These are phyloP conservation scores for Hypoxylon rubiginosum DNA, from an alignment of 2,329 filamentous ascomycete genomes.

Conservation along the genomic window DNA sequence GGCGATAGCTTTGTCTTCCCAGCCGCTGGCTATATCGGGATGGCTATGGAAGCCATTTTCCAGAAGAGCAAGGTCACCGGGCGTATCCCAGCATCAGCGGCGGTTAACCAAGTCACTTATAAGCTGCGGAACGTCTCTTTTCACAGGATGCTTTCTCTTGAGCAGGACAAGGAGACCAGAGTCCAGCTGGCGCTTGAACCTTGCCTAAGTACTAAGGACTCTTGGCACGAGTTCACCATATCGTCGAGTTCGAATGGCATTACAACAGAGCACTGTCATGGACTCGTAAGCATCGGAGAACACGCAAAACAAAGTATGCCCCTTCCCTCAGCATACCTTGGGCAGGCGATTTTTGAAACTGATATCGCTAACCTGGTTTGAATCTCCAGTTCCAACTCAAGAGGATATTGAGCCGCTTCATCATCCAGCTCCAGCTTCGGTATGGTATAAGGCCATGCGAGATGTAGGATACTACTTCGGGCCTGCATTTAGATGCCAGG, in stretches of 20 bases:
- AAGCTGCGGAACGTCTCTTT: slow-evolving; percentile 39
- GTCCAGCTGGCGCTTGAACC: slow-evolving; percentile 7
- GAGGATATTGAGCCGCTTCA: slow-evolving; percentile 8
- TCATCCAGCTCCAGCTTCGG: background rate
- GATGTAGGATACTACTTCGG: slow-evolving; percentile 48
- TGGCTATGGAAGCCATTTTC: slow-evolving; percentile 46
- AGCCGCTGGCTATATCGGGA: slow-evolving; percentile 53
- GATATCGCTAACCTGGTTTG: background rate
- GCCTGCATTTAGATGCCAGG: slow-evolving; percentile 27
- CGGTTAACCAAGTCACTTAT: slow-evolving; percentile 20
- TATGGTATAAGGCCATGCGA: slow-evolving; percentile 48
- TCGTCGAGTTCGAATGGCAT: slow-evolving; percentile 15
- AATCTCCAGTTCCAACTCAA: background rate
- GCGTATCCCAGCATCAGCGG: background rate
- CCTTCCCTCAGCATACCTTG: background rate
- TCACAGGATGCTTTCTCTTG: slow-evolving; percentile 34
- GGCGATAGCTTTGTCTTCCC: slow-evolving; percentile 58
- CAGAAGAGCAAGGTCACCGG: slow-evolving; percentile 28
- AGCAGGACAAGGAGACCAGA: slow-evolving; percentile 22
- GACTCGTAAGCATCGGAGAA: slow-evolving; percentile 28
- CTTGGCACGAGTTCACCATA: slow-evolving; percentile 10
- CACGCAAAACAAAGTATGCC: background rate
- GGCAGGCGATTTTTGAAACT: background rate
- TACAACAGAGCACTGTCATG: slow-evolving; percentile 36
- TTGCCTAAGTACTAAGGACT: slow-evolving; percentile 3